Conservation (phyloP, 2,329 filamentous ascomycete species). For the Fusarium sp. region DNA sequence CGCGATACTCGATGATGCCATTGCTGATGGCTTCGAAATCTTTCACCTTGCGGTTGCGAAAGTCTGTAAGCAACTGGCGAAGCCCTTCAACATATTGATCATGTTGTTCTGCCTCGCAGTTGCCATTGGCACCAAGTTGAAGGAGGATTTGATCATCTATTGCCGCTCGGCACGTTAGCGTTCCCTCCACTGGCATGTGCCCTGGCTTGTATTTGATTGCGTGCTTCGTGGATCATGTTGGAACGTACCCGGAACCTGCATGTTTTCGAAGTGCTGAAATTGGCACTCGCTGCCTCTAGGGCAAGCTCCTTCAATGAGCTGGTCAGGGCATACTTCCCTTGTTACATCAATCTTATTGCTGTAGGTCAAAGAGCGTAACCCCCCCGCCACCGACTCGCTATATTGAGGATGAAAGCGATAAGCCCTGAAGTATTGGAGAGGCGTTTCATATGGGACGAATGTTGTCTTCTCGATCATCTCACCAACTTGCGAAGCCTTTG, state of each 20-base stretch:
- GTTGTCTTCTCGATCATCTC: conserved; percentile 28
- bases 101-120: conserved; percentile 71
- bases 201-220: conserved; percentile 37
- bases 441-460: conserved; percentile 79
- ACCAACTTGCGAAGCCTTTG: conserved; percentile 5
- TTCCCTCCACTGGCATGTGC: conserved; percentile 52
- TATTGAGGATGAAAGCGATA: conserved; percentile 92
- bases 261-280: conserved; percentile 78
- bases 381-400: conserved; percentile 75
- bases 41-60: conserved; percentile 69
- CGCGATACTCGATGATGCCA: conserved; percentile 75
- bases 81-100: conserved; percentile 73
- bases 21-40: conserved; percentile 76
- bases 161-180: conserved; percentile 60
- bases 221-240: conserved; percentile 25
- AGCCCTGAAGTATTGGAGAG: conserved; percentile 83
- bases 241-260: conserved; percentile 56
- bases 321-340: conserved; percentile 80
- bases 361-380: conserved; percentile 91
- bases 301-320: conserved; percentile 77
- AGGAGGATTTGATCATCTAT: conserved; percentile 80
- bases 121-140: conserved; percentile 75
- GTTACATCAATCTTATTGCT: conserved; percentile 88
- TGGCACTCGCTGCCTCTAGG: conserved; percentile 77
- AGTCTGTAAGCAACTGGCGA: conserved; percentile 69